Evolutionary conservation across 768 basidiomycete genomes (phyloP).

Genomic region (Scleroderma bovista): DNA sequence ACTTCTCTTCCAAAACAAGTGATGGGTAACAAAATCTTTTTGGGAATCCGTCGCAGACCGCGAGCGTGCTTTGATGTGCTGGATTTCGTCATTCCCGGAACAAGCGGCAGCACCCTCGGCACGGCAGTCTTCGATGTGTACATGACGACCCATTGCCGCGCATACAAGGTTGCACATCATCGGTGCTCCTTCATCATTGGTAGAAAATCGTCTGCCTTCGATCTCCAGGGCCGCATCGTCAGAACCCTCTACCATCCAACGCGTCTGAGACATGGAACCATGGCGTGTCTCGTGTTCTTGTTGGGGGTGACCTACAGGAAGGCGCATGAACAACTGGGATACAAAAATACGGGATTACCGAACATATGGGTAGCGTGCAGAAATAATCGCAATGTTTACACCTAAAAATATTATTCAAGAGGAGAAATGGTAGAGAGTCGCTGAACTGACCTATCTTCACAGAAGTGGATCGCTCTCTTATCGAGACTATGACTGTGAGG

Average conservation of each 20-base stretch:
- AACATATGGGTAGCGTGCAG: slow-evolving; percentile 53
- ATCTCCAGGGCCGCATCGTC: slow-evolving; percentile 43
- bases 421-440: background rate
- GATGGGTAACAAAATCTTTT: slow-evolving; percentile 49
- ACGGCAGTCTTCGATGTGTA: slow-evolving; percentile 48
- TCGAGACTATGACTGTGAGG: slow-evolving; percentile 45
- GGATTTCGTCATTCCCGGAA: slow-evolving; percentile 30
- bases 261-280: slow-evolving; percentile 49
- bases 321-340: background rate
- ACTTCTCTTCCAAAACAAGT: slow-evolving; percentile 45
- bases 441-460: slow-evolving; percentile 38
- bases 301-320: slow-evolving; percentile 42
- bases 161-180: slow-evolving; percentile 54
- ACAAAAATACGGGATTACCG: background rate
- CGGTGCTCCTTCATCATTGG: slow-evolving; percentile 47
- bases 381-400: slow-evolving; percentile 55
- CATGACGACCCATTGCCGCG: slow-evolving; percentile 44
- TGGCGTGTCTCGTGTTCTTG: slow-evolving; percentile 53
- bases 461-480: slow-evolving; percentile 45
- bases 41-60: slow-evolving; percentile 37
- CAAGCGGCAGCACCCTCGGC: slow-evolving; percentile 30
- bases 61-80: slow-evolving; percentile 37
- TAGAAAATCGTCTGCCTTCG: slow-evolving; percentile 43
- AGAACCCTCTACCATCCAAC: slow-evolving; percentile 46
- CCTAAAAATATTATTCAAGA: slow-evolving; percentile 19